Conservation (phyloP, 169 alveolate species). For the Pseudocohnilembus persalinus region DNA sequence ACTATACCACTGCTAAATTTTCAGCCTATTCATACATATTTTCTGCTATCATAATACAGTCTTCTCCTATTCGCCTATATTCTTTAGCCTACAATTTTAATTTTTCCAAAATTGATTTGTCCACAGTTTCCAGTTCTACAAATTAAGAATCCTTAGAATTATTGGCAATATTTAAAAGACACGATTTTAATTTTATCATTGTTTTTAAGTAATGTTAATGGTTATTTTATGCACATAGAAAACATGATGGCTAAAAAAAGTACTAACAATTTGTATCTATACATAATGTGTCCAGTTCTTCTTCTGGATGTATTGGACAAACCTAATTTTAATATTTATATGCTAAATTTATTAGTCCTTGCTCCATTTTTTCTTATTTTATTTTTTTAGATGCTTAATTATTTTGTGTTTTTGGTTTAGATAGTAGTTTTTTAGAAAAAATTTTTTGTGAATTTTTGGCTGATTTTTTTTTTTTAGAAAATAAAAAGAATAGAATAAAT, state of each 20-base stretch:
- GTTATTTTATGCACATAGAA: not conserved
- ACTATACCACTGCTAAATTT: not conserved
- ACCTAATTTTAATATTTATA: too few species aligned
- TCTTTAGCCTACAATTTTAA: not conserved
- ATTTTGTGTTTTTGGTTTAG: too few species aligned
- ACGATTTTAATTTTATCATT: not conserved
- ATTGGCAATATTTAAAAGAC: not conserved
- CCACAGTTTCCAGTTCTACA: not conserved
- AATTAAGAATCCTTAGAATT: not conserved
- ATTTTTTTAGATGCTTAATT: too few species aligned
- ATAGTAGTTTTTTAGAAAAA: too few species aligned
- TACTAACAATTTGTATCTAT: not conserved
- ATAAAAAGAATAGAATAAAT: too few species aligned
- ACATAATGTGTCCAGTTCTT: not conserved
- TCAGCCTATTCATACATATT: not conserved
- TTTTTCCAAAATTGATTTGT: not conserved
- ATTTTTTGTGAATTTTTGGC: too few species aligned
- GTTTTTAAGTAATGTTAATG: not conserved
- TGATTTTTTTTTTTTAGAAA: too few species aligned
- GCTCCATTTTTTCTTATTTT: not conserved
- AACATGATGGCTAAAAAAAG: not conserved
- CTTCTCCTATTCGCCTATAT: not conserved
- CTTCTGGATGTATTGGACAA: not conserved
- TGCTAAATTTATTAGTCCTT: not conserved
- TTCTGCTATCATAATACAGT: not conserved